Percentiles rank a stretch among this genome's conserved stretches.
Evolutionary conservation across 2,329 filamentous ascomycete species (phyloP).

Genomic region (Fusarium azukiicola): DNA sequence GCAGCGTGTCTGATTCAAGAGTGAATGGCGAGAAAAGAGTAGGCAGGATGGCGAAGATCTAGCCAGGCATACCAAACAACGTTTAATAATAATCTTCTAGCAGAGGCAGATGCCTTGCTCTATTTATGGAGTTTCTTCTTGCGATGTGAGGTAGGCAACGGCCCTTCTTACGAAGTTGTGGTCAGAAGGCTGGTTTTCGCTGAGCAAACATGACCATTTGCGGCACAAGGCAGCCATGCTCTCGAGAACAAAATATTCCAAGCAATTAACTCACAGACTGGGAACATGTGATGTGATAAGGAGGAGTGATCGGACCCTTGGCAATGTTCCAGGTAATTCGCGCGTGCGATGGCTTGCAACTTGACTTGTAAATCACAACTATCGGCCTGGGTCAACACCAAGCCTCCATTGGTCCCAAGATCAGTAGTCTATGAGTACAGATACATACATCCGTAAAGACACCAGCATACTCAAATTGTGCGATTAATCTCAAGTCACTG

Average conservation of each 20-base stretch:
- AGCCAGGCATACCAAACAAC: not conserved
- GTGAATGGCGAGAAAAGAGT: slow-evolving; percentile 4
- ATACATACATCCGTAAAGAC: not conserved
- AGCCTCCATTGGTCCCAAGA: not conserved
- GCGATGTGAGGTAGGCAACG: not conserved
- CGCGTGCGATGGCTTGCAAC: slow-evolving; percentile 3
- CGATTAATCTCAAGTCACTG: not conserved
- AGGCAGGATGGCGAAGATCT: not conserved
- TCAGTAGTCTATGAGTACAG: not conserved
- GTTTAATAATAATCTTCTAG: not conserved
- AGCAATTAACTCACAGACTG: not conserved
- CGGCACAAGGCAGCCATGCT: not conserved
- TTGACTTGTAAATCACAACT: not conserved
- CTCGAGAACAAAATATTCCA: not conserved
- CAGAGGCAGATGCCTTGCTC: not conserved
- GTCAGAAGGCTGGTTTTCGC: not conserved
- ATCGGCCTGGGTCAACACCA: not conserved
- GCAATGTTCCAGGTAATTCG: too few relatives aligned
- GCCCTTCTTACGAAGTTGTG: not conserved
- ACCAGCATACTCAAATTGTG: not conserved
- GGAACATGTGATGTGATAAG: not conserved
- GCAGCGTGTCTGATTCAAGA: not conserved
- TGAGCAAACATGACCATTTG: not conserved
- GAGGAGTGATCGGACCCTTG: not conserved
- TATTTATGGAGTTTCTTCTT: not conserved